phyloP scores from a whole-genome alignment of 2,329 filamentous ascomycete genomes.

The Alternaria conjuncta region DNA sequence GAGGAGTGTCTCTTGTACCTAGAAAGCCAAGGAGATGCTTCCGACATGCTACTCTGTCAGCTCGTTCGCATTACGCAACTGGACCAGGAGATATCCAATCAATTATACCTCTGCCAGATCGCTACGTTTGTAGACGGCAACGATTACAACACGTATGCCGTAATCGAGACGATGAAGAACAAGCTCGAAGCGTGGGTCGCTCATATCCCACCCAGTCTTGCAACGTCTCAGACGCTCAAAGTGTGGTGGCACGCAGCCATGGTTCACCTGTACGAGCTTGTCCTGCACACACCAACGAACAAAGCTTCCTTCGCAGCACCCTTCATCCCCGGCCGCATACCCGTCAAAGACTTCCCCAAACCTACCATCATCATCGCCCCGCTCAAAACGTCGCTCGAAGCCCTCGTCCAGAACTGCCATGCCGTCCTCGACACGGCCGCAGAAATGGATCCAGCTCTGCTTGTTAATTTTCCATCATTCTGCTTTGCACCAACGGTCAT shows the following conservation, averaged over 20 bases:
- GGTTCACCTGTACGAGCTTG: constrained; percentile 29
- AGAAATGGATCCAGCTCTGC: constrained; percentile 30
- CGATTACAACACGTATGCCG: constrained; percentile 23
- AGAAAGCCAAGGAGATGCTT: constrained; percentile 22
- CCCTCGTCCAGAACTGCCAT: constrained; percentile 30
- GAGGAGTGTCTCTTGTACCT: constrained; percentile 28
- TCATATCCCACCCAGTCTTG: constrained; percentile 27
- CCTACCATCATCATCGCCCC: constrained; percentile 24
- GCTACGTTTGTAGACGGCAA: constrained; percentile 27
- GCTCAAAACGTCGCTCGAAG: constrained; percentile 21
- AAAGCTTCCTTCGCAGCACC: constrained; percentile 34
- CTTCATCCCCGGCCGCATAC: constrained; percentile 32
- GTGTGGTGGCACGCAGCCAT: constrained; percentile 34
- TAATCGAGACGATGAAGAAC: constrained; percentile 20
- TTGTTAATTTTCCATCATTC: constrained; percentile 32
- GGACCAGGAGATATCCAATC: constrained; percentile 28
- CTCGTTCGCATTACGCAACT: constrained; percentile 31
- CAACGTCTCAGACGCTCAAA: constrained; percentile 28
- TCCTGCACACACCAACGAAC: constrained; percentile 36
- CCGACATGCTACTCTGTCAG: constrained; percentile 33
- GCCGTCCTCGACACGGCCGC: constrained; percentile 27
- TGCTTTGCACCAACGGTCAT: constrained; percentile 32
- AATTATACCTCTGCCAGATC: constrained; percentile 27
- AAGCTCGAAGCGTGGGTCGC: constrained; percentile 33
- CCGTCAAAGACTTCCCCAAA: constrained; percentile 34